Percentiles rank a stretch among this genome's conserved stretches.
Evolutionary conservation across 805 yeast species (phyloP).

Genomic region (Candida rishiriensis): DNA sequence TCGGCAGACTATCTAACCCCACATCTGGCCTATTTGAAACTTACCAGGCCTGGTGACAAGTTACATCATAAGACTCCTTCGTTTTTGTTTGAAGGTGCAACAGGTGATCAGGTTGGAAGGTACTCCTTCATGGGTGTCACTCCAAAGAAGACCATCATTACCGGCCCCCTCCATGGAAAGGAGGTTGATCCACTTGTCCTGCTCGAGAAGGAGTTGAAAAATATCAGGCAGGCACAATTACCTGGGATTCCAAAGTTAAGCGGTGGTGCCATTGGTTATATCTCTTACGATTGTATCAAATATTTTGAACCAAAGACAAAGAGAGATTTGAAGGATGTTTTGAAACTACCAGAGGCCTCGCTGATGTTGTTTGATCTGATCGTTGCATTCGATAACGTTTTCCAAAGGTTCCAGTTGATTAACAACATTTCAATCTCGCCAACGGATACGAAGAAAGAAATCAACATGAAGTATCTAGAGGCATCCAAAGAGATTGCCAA

Average conservation of each 20-base stretch:
- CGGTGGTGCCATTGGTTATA: conserved; percentile 97
- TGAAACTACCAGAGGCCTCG: conserved; percentile 86
- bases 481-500: conserved; percentile 58
- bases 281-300: conserved; percentile 93
- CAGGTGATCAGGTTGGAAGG: conserved; percentile 83
- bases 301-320: conserved; percentile 93
- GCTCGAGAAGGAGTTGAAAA: conserved; percentile 68
- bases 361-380: conserved; percentile 88
- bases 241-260: conserved; percentile 81
- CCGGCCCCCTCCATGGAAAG: conserved; percentile 64
- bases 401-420: conserved; percentile 86
- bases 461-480: conserved; percentile 43
- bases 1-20: conserved; percentile 81
- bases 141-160: conserved; percentile 77
- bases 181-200: conserved; percentile 77
- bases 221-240: conserved; percentile 63
- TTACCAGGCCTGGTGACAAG: conserved; percentile 61
- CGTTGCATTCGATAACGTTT: conserved; percentile 91
- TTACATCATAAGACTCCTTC: conserved; percentile 53
- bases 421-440: conserved; percentile 59
- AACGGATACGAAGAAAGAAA: conserved; percentile 26
- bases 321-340: conserved; percentile 68
- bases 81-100: conserved; percentile 84
- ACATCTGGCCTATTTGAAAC: conserved; percentile 82
- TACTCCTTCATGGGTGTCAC: conserved; percentile 86